A percentile compares a stretch with the other conserved stretches of the same genome.
Conservation (phyloP, 768 basidiomycete species). For the Mrakia gelida region DNA sequence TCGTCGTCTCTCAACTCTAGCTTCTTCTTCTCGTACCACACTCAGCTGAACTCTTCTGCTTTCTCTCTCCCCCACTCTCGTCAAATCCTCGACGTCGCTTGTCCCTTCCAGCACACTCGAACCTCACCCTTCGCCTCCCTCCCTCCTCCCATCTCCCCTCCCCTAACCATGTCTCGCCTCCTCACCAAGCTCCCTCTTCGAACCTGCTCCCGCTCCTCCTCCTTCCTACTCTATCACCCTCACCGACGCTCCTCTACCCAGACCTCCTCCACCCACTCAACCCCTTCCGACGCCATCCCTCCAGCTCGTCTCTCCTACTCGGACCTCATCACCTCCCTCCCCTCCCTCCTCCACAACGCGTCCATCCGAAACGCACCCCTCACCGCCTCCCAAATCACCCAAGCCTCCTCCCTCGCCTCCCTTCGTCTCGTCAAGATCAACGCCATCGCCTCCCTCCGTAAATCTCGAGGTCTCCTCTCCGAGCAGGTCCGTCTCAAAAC, state of each 20-base stretch:
- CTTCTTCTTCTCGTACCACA: too few species aligned
- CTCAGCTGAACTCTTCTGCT: too few species aligned
- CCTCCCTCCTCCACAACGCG: constrained; percentile 16
- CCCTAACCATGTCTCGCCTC: not conserved
- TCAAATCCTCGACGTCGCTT: too few species aligned
- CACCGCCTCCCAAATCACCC: not conserved
- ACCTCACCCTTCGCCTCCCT: not conserved
- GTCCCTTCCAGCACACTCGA: not conserved
- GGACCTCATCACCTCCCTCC: not conserved
- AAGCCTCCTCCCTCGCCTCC: constrained; percentile 13
- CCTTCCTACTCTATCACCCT: not conserved
- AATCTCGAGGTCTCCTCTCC: not conserved
- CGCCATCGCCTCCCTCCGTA: not conserved
- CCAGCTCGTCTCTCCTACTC: constrained; percentile 3
- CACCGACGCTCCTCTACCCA: not conserved
- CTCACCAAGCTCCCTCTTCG: not conserved
- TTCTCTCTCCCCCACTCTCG: too few species aligned
- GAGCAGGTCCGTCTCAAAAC: constrained; percentile 13
- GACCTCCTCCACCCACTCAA: not conserved
- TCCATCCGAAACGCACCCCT: constrained; percentile 10
- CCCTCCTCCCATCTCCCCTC: not conserved
- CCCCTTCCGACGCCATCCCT: not conserved
- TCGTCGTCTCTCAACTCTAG: too few species aligned
- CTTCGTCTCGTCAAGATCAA: not conserved
- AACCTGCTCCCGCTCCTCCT: not conserved